phyloP scores from a whole-genome alignment of 371 early-diverging fungal species.

The Actinomucor elegans region DNA sequence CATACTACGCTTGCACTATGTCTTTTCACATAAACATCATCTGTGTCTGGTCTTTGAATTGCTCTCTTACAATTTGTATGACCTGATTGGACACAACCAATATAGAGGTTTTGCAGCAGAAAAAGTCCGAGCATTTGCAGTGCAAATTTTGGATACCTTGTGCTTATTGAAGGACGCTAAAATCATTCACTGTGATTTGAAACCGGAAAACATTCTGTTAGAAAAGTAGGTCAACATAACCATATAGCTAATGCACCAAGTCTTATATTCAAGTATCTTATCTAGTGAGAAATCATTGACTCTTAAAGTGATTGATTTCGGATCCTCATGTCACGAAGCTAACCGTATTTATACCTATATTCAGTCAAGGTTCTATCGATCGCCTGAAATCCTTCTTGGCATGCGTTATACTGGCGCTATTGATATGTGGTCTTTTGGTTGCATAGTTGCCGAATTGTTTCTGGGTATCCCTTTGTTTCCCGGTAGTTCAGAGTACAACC shows the following conservation, averaged over 20 bases:
- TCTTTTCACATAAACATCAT: constrained; percentile 92
- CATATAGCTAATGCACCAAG: not conserved
- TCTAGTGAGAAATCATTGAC: constrained; percentile 74
- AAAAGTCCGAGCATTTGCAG: constrained; percentile 79
- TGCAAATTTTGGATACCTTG: constrained; percentile 89
- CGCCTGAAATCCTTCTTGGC: constrained; percentile 96
- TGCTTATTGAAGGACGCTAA: constrained; percentile 79
- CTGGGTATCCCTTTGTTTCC: constrained; percentile 93
- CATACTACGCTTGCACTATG: constrained; percentile 82
- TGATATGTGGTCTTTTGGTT: constrained; percentile 99
- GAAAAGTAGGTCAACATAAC: constrained; percentile 57
- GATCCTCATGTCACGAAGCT: constrained; percentile 92
- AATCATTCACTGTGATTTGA: constrained; percentile 98
- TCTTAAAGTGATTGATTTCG: constrained; percentile 99
- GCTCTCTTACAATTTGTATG: constrained; percentile 93
- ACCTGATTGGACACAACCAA: constrained; percentile 91
- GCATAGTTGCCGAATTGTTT: constrained; percentile 97
- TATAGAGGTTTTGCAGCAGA: constrained; percentile 88
- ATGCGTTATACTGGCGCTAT: constrained; percentile 92
- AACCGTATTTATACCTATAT: constrained; percentile 95
- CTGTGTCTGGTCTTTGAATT: constrained; percentile 96
- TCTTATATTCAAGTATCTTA: not conserved
- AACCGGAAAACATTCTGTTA: constrained; percentile 96
- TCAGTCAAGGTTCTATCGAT: constrained; percentile 97
- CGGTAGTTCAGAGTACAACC: constrained; percentile 94